phyloP scores from a whole-genome alignment of 1,284 basidiomycete species.

The Vanrija humicola region DNA sequence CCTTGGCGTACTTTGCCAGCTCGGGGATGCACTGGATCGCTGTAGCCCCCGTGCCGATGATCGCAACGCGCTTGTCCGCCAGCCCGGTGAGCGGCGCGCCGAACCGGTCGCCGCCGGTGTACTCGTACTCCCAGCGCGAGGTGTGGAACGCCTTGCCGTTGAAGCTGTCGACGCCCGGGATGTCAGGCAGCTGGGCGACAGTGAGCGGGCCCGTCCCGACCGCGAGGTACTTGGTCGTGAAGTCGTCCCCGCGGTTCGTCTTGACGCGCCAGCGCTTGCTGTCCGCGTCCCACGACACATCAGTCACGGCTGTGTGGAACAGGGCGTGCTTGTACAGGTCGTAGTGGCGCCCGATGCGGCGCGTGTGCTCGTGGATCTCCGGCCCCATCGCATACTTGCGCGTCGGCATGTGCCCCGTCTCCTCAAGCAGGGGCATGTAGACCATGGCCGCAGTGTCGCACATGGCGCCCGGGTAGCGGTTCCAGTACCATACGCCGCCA shows the following conservation, averaged over 20 bases:
- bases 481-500: constrained; percentile 2
- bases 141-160: constrained; percentile 24
- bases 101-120: neutral
- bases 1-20: neutral
- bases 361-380: neutral
- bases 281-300: neutral
- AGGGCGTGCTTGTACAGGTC: neutral
- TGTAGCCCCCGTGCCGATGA: constrained; percentile 2
- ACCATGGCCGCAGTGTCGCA: neutral
- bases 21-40: constrained; percentile 2
- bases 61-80: neutral
- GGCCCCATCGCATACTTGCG: neutral
- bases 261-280: neutral
- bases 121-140: constrained; percentile 18
- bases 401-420: neutral
- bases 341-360: neutral
- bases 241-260: neutral
- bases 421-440: neutral
- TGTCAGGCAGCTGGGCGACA: constrained; percentile 18
- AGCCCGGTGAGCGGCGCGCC: neutral
- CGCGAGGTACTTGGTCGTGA: neutral
- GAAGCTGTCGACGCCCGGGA: constrained; percentile 21
- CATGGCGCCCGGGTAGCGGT: constrained; percentile 1
- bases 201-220: neutral
- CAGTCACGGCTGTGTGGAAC: neutral